A percentile compares a stretch with the other conserved stretches of the same genome.
Conservation (phyloP, 1,284 basidiomycete genomes). For the Heterobasidion occidentale region DNA sequence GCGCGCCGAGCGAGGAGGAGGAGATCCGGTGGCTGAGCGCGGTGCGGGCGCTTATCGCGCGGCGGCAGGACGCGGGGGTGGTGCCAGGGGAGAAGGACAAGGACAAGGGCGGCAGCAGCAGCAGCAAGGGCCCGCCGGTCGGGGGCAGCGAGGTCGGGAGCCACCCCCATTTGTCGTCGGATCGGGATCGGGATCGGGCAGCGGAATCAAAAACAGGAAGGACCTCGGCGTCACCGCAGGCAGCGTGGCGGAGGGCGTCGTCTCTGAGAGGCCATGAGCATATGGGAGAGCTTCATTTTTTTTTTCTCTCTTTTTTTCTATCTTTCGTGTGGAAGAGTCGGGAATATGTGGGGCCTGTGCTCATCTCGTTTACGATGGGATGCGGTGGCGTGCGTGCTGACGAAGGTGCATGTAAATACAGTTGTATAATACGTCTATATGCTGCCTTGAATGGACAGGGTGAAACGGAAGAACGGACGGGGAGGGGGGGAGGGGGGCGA, state of each 20-base stretch:
- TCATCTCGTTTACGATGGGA: neutral
- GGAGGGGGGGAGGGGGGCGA: no score
- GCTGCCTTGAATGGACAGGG: neutral
- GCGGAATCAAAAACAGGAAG: constrained; percentile 11
- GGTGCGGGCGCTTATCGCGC: constrained; percentile 81
- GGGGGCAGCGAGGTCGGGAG: constrained; percentile 4
- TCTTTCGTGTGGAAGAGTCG: no score
- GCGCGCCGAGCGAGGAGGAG: constrained; percentile 95
- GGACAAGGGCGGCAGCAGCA: neutral
- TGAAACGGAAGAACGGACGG: neutral
- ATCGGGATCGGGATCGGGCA: constrained; percentile 12
- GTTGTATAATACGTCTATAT: neutral
- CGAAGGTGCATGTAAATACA: neutral
- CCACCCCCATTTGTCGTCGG: constrained; percentile 7
- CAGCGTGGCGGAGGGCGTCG: constrained; percentile 8
- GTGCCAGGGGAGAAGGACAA: constrained; percentile 26
- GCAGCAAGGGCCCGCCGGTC: neutral
- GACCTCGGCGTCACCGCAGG: constrained; percentile 11
- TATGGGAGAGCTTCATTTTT: no score
- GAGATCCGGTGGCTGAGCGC: constrained; percentile 98
- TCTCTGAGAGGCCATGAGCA: constrained; percentile 7
- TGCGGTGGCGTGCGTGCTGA: neutral
- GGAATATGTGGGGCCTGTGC: no score
- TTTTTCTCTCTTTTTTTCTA: no score
- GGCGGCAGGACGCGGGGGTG: constrained; percentile 46